Conservation (phyloP, 2,329 filamentous ascomycete species). For the Cladophialophora yegresii region DNA sequence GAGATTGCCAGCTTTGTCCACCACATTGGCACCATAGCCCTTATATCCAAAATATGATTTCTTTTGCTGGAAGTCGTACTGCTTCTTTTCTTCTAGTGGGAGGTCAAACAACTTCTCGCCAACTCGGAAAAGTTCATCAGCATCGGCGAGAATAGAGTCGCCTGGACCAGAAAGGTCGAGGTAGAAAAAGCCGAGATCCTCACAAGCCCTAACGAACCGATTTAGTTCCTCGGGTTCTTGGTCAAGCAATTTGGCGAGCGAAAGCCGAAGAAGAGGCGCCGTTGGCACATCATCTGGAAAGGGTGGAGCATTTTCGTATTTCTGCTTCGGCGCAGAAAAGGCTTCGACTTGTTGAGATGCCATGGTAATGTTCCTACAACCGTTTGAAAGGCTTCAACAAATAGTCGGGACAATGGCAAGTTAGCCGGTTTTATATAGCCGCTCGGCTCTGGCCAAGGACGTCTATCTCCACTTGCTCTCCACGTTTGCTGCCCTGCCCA, state of each 20-base stretch:
- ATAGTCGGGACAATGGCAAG: slow-evolving; percentile 3
- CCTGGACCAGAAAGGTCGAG: slow-evolving; percentile 52
- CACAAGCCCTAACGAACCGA: slow-evolving; percentile 45
- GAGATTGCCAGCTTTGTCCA: slow-evolving; percentile 52
- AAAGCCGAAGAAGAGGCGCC: slow-evolving; percentile 49
- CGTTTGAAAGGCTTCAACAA: background rate
- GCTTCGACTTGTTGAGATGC: slow-evolving; percentile 25
- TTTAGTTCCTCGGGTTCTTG: slow-evolving; percentile 42
- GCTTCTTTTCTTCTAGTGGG: slow-evolving; percentile 54
- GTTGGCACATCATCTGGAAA: slow-evolving; percentile 49
- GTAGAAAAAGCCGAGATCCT: slow-evolving; percentile 60
- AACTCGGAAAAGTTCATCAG: slow-evolving; percentile 51
- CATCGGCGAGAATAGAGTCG: slow-evolving; percentile 46
- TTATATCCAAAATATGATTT: slow-evolving; percentile 59
- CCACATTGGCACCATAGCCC: slow-evolving; percentile 49
- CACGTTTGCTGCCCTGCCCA: slow-evolving; percentile 7
- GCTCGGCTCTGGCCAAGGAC: slow-evolving; percentile 1
- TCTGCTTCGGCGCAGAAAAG: slow-evolving; percentile 25
- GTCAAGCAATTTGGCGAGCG: slow-evolving; percentile 43
- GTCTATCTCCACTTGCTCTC: slow-evolving; percentile 24
- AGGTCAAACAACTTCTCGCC: slow-evolving; percentile 53
- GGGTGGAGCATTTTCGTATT: slow-evolving; percentile 38
- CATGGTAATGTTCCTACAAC: slow-evolving; percentile 11
- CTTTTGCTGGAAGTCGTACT: slow-evolving; percentile 56
- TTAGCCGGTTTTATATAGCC: slow-evolving; percentile 7